phyloP scores from a whole-genome alignment of 768 basidiomycete genomes.

The Amanita polypyramis region DNA sequence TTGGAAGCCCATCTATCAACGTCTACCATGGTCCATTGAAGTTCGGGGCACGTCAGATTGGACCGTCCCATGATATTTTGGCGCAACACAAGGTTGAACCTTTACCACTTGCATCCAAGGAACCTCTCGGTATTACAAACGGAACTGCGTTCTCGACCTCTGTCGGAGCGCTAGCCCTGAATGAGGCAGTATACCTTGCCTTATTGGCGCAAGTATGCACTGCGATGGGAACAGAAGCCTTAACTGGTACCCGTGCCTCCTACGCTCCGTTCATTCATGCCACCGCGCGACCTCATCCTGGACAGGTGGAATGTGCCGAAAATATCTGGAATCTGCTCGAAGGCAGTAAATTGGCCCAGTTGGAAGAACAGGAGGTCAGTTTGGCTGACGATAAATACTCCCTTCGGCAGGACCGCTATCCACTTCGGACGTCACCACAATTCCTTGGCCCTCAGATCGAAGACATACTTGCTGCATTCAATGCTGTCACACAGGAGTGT shows the following conservation, averaged over 20 bases:
- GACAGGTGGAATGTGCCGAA: slow-evolving; percentile 66
- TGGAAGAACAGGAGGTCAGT: slow-evolving; percentile 52
- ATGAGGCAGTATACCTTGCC: slow-evolving; percentile 55
- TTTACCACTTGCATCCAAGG: slow-evolving; percentile 51
- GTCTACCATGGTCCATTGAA: slow-evolving; percentile 47
- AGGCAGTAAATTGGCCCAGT: slow-evolving; percentile 47
- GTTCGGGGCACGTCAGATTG: slow-evolving; percentile 39
- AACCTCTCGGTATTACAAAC: slow-evolving; percentile 62
- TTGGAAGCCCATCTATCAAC: slow-evolving; percentile 52
- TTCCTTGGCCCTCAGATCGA: slow-evolving; percentile 76
- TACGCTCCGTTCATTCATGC: slow-evolving; percentile 68
- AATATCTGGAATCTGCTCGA: slow-evolving; percentile 53
- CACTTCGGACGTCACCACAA: slow-evolving; percentile 62
- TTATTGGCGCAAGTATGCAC: slow-evolving; percentile 63
- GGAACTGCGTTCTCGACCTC: slow-evolving; percentile 72
- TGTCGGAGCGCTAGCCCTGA: slow-evolving; percentile 59
- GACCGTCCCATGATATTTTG: slow-evolving; percentile 43
- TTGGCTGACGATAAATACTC: slow-evolving; percentile 58
- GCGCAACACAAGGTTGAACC: slow-evolving; percentile 43
- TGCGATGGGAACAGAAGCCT: slow-evolving; percentile 72
- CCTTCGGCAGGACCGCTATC: slow-evolving; percentile 66
- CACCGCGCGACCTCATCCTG: slow-evolving; percentile 65
- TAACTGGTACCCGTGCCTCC: slow-evolving; percentile 53
- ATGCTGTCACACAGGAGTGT: slow-evolving; percentile 56
- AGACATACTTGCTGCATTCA: slow-evolving; percentile 54